phyloP scores from a whole-genome alignment of 179 eudicot genomes.

The Silene vulgaris region DNA sequence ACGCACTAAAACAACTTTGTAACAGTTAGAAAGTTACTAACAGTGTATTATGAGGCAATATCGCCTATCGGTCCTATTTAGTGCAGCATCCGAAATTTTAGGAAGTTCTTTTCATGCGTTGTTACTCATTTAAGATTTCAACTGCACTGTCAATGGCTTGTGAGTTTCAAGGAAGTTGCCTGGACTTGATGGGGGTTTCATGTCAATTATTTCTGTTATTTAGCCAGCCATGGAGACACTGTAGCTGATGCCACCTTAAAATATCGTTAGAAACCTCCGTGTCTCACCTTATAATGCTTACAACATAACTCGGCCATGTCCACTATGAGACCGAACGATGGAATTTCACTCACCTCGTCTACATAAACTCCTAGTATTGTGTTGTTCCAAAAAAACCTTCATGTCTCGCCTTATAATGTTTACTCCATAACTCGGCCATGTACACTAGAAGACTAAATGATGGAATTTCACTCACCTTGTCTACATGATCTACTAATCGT shows the following conservation, averaged over 20 bases:
- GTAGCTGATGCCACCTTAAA: neutral
- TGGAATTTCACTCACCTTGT: too few species aligned
- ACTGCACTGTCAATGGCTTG: slow-evolving; percentile 14
- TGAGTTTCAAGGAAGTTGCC: neutral
- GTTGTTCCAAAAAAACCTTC: neutral
- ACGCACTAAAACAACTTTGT: too few species aligned
- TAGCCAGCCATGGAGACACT: neutral
- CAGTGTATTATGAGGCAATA: too few species aligned
- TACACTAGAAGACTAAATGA: too few species aligned
- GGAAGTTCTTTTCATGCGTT: too few species aligned
- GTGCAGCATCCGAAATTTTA: too few species aligned
- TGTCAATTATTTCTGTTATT: neutral
- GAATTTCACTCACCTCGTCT: neutral
- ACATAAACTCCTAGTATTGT: neutral
- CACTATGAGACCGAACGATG: neutral
- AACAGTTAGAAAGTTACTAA: too few species aligned
- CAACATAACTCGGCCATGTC: neutral
- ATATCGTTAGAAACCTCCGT: neutral
- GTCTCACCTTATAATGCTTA: neutral
- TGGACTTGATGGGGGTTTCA: slow-evolving; percentile 2
- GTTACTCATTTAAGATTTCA: slow-evolving; percentile 5
- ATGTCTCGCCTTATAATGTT: neutral
- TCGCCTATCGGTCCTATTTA: too few species aligned
- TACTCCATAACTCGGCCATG: too few species aligned
- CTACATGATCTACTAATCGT: too few species aligned